Evolutionary conservation across 352 stramenopile genomes (phyloP).

Genomic region (Phytophthora nicotianae): DNA sequence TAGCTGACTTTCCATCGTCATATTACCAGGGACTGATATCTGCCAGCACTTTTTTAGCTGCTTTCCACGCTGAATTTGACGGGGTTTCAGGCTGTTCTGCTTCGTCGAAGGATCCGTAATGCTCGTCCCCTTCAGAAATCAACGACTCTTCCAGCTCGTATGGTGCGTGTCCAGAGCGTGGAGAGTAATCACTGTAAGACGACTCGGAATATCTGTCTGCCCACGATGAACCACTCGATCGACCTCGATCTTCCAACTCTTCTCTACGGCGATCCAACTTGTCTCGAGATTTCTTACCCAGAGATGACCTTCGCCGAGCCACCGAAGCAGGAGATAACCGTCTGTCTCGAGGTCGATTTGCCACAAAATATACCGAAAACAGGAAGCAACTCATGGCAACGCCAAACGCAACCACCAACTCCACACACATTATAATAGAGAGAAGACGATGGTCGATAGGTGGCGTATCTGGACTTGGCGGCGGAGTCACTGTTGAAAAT

Average conservation of each 20-base stretch:
- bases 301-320: slow-evolving; percentile 27
- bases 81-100: slow-evolving; percentile 22
- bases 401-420: slow-evolving; percentile 81
- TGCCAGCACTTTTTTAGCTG: slow-evolving; percentile 57
- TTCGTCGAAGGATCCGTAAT: slow-evolving; percentile 72
- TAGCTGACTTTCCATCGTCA: slow-evolving; percentile 1
- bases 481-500: slow-evolving; percentile 52
- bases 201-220: slow-evolving; percentile 35
- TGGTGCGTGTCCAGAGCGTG: slow-evolving; percentile 23
- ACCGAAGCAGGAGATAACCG: slow-evolving; percentile 24
- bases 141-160: slow-evolving; percentile 78
- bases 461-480: slow-evolving; percentile 74
- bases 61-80: slow-evolving; percentile 46
- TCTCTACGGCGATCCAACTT: slow-evolving; percentile 25
- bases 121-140: slow-evolving; percentile 69
- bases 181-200: slow-evolving; percentile 43
- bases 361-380: slow-evolving; percentile 90
- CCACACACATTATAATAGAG: slow-evolving; percentile 87
- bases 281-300: slow-evolving; percentile 27
- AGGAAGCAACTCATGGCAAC: slow-evolving; percentile 84
- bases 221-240: slow-evolving; percentile 31
- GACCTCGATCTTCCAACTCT: slow-evolving; percentile 25
- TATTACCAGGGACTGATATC: slow-evolving; percentile 79
- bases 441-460: slow-evolving; percentile 85
- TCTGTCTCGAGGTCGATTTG: slow-evolving; percentile 69